A percentile compares a stretch with the other conserved stretches of the same genome.
Evolutionary conservation across 1,284 basidiomycete species (phyloP).

Genomic region (Athelia psychrophila): DNA sequence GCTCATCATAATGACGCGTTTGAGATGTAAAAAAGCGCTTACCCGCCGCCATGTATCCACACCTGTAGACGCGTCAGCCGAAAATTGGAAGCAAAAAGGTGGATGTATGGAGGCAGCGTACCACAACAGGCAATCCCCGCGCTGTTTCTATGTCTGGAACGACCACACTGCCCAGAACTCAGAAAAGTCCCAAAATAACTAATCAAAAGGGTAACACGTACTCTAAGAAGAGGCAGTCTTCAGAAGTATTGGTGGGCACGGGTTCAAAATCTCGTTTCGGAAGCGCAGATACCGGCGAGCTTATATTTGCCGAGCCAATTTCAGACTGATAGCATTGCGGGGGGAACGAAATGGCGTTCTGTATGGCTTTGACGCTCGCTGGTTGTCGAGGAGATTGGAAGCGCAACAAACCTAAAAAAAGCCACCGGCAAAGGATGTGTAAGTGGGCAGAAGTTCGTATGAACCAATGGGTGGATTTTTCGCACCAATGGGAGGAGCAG

Average conservation of each 20-base stretch:
- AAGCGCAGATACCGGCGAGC: not conserved
- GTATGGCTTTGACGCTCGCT: slow-evolving; percentile 4
- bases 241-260: slow-evolving; percentile 4
- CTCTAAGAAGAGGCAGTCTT: slow-evolving; percentile 21
- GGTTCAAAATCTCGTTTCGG: not conserved
- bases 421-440: too few relatives aligned
- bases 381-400: slow-evolving; percentile 7
- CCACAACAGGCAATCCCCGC: slow-evolving; percentile 12
- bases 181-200: not conserved
- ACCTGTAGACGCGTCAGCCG: not conserved
- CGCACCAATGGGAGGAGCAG: too few relatives aligned
- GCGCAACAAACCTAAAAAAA: too few relatives aligned
- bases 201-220: slow-evolving; percentile 2
- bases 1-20: not conserved
- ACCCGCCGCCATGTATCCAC: slow-evolving; percentile 22
- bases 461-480: too few relatives aligned
- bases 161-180: slow-evolving; percentile 6
- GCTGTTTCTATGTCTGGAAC: slow-evolving; percentile 5
- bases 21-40: not conserved
- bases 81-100: too few relatives aligned
- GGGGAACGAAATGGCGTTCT: slow-evolving; percentile 6
- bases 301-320: not conserved
- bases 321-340: slow-evolving; percentile 3
- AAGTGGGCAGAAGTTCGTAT: too few relatives aligned
- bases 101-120: too few relatives aligned